These are phyloP conservation scores for Plasmodium coatneyi DNA, from an alignment of 169 alveolate genomes.

Conservation along the genomic window DNA sequence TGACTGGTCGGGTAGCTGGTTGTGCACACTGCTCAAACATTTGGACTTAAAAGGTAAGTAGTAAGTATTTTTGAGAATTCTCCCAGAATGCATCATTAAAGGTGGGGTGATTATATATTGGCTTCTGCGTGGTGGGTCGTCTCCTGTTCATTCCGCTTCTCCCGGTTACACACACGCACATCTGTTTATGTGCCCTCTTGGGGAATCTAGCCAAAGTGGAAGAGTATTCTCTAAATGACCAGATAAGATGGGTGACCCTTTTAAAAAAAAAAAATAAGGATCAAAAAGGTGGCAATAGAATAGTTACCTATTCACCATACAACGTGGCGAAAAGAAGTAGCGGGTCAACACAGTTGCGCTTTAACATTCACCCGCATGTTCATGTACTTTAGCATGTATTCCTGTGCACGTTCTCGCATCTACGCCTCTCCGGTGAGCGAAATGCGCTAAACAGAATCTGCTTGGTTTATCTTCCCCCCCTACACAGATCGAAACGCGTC, in stretches of 20 bases:
- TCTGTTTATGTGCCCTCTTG: not conserved
- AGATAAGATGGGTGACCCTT: not conserved
- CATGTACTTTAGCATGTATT: not conserved
- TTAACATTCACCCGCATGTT: not conserved
- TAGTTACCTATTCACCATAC: not conserved
- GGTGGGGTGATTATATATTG: not conserved
- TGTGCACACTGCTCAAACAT: slow-evolving; percentile 35
- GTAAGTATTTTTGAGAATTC: slow-evolving; percentile 30
- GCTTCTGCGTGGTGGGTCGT: not conserved
- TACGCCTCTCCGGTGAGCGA: not conserved
- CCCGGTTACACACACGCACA: not conserved
- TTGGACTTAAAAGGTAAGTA: slow-evolving; percentile 49
- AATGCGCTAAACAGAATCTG: not conserved
- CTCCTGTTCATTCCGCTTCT: not conserved
- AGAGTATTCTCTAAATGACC: not conserved
- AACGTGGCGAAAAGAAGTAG: not conserved
- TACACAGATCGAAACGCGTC: not conserved
- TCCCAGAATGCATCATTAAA: slow-evolving; percentile 40
- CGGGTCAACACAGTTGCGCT: not conserved
- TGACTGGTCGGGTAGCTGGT: not conserved
- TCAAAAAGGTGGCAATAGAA: too few relatives aligned
- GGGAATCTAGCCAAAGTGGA: not conserved
- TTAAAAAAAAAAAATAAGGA: too few relatives aligned
- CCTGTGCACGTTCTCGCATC: not conserved
- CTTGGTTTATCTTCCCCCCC: not conserved